Percentiles rank a stretch among this genome's conserved stretches.
These are phyloP conservation scores for Leishmania turanica DNA, from an alignment of 208 protist genomes.

Conservation along the genomic window DNA sequence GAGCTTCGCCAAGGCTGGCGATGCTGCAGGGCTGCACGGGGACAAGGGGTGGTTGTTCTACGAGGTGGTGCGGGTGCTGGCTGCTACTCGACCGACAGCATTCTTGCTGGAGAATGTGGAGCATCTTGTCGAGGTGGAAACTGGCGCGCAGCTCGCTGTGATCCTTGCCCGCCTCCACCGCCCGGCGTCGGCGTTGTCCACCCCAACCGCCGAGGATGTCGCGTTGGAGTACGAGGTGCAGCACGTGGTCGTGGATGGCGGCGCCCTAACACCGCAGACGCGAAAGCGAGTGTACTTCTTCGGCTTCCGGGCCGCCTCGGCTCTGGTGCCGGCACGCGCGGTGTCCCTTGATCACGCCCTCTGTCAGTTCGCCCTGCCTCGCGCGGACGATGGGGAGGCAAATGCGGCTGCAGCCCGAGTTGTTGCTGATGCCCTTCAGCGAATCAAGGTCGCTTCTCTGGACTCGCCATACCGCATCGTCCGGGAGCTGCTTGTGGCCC, in stretches of 20 bases:
- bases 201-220: neutral
- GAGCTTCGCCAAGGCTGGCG: constrained; percentile 73
- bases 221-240: constrained; percentile 31
- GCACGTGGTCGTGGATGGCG: constrained; percentile 56
- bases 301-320: constrained; percentile 29
- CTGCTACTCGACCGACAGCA: constrained; percentile 32
- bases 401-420: constrained; percentile 5
- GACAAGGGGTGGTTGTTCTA: constrained; percentile 75
- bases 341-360: neutral
- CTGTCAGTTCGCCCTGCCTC: neutral
- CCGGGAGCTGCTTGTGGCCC: constrained; percentile 15
- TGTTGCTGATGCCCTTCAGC: constrained; percentile 15
- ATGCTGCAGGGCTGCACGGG: constrained; percentile 47
- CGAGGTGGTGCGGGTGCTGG: constrained; percentile 75
- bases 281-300: constrained; percentile 71
- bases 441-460: neutral
- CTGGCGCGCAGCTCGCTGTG: constrained; percentile 43
- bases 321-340: neutral
- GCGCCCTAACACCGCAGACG: constrained; percentile 60
- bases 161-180: constrained; percentile 40
- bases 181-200: constrained; percentile 6
- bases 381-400: constrained; percentile 1
- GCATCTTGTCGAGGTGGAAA: constrained; percentile 57
- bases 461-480: constrained; percentile 17
- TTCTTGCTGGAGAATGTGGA: constrained; percentile 91